Evolutionary conservation across 2,329 filamentous ascomycete species (phyloP).

Genomic region (Dactylellina sp.): DNA sequence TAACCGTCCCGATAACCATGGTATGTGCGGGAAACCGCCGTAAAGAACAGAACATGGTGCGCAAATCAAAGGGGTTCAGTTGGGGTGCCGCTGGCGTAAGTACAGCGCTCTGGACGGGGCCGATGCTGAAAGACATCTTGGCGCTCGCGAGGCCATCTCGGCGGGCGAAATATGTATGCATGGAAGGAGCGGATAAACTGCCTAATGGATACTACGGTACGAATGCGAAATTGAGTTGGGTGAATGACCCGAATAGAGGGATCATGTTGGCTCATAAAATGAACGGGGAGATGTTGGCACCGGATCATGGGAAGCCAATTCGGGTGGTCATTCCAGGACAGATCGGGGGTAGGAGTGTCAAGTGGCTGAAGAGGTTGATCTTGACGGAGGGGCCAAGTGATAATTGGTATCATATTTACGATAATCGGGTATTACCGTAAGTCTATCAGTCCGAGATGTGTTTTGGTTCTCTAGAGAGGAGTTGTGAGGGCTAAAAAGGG

Average conservation of each 20-base stretch:
- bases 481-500: conserved; percentile 20
- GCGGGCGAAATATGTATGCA: conserved; percentile 83
- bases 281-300: conserved; percentile 83
- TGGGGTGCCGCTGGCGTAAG: conserved; percentile 91
- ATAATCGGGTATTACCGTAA: conserved; percentile 85
- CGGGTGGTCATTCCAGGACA: conserved; percentile 87
- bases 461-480: background rate
- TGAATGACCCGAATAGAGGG: conserved; percentile 81
- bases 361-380: conserved; percentile 87
- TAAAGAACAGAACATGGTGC: conserved; percentile 91
- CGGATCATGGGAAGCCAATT: conserved; percentile 87
- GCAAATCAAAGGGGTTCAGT: conserved; percentile 92
- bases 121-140: conserved; percentile 78
- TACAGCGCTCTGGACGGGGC: conserved; percentile 88
- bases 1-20: conserved; percentile 86
- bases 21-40: conserved; percentile 92
- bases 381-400: conserved; percentile 82
- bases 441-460: conserved; percentile 57
- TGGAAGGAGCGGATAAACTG: conserved; percentile 88
- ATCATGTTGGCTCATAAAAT: conserved; percentile 90
- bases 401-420: conserved; percentile 96
- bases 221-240: conserved; percentile 83
- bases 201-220: conserved; percentile 62
- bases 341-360: conserved; percentile 91
- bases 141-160: conserved; percentile 73